Conservation (phyloP, 2,329 filamentous ascomycete genomes). For the Ramichloridium luteum region DNA sequence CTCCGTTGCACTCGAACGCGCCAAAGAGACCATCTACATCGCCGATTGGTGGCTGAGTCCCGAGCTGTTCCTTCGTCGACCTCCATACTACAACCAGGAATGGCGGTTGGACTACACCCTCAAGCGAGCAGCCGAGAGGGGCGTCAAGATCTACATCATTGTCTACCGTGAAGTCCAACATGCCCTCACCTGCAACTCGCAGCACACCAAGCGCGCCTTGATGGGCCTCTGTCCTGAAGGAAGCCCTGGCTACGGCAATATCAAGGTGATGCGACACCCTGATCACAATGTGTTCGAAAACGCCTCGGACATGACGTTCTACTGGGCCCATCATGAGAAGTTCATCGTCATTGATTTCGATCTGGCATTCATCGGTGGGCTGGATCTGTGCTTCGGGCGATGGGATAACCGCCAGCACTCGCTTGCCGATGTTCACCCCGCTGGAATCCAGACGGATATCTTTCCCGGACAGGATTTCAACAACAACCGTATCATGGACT, state of each 20-base stretch:
- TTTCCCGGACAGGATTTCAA: conserved; percentile 98
- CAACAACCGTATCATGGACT: conserved; percentile 94
- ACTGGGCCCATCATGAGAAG: conserved; percentile 97
- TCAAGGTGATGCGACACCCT: conserved; percentile 77
- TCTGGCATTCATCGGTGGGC: conserved; percentile 81
- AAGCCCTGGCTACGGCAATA: conserved; percentile 73
- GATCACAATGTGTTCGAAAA: conserved; percentile 95
- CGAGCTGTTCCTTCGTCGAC: conserved; percentile 72
- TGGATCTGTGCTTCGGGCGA: conserved; percentile 90
- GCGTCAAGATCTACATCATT: conserved; percentile 86
- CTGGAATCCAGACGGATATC: conserved; percentile 67
- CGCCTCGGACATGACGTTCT: conserved; percentile 88
- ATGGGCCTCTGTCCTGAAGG: conserved; percentile 70
- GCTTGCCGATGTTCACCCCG: conserved; percentile 76
- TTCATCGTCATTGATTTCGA: conserved; percentile 90
- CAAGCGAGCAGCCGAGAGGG: conserved; percentile 78
- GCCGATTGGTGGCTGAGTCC: conserved; percentile 95
- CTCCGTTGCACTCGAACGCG: conserved; percentile 75
- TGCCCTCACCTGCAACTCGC: conserved; percentile 75
- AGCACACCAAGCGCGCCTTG: conserved; percentile 81
- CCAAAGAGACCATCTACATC: conserved; percentile 90
- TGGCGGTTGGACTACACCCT: conserved; percentile 78
- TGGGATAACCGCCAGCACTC: conserved; percentile 84
- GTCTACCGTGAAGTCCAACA: conserved; percentile 70
- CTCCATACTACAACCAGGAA: conserved; percentile 69